Base-by-base conservation (phyloP, 345 rosid species). In the Trapa bicornis region DNA sequence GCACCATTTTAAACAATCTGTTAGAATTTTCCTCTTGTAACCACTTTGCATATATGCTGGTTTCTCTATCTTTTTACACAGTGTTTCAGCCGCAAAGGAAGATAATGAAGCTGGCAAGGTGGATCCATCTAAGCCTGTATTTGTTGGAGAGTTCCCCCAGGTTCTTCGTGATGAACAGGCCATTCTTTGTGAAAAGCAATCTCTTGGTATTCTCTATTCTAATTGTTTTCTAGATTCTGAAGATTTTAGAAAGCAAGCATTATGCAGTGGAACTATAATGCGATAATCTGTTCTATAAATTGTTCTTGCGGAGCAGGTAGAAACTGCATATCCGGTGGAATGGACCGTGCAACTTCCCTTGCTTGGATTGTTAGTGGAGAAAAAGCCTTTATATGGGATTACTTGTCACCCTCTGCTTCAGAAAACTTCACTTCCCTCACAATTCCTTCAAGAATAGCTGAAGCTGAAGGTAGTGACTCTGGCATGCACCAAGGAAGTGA, bases 61-160 rank as follows among this genome's bases (percentile, higher is more conserved):
- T 54, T 50, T 37, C 37, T 67, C 56, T 65, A 62, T 38, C 67
- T 36, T 73, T 75, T 60, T 33, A 48, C 67, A 29, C 71, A 90
- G 97, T 76, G 84, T 76, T 80, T 77, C 89, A 57, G 73, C 85
- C 7, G 79, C 69, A 3, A 81, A 78, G 63, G 76, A 56, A 66
- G 84, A 64, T 71, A 86, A 83, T 56, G 79, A 73, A 65, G 85
- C 75, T 63, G 77, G 75, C 47, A 85, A 79, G 33, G 54, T 67
- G 45, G 92, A 88, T 75, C 87, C 83, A 42, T 73, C 82, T 22
- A 88, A 86, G 77, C 98, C 97, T 29, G 97, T 93, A 3, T 90
- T 86, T 80, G 85, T 91, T 74, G 92, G 85, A 66, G 97, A 91
- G 75, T 90, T 88, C 73, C 97, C 97, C 32, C 90, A 82, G 62